These are phyloP conservation scores for Epichloe typhina DNA, from an alignment of 2,329 filamentous ascomycete species.

Conservation along the genomic window DNA sequence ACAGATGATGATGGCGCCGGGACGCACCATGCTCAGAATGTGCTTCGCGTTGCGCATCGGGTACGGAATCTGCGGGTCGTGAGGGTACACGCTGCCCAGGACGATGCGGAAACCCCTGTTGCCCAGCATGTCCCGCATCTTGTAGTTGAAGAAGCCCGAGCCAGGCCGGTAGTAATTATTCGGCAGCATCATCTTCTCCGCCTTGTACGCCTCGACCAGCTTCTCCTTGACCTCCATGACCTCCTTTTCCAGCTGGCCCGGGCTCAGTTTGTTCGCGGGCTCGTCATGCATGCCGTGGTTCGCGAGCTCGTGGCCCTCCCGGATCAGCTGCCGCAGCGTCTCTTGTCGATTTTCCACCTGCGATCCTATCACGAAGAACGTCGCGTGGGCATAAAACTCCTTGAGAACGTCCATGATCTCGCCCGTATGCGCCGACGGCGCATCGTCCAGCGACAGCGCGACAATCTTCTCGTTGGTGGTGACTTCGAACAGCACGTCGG, in stretches of 20 bases:
- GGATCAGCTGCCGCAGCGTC: slow-evolving; percentile 43
- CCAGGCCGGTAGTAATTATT: slow-evolving; percentile 69
- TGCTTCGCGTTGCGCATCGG: slow-evolving; percentile 61
- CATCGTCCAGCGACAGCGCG: slow-evolving; percentile 79
- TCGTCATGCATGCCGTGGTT: slow-evolving; percentile 90
- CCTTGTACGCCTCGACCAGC: slow-evolving; percentile 43
- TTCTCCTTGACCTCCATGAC: slow-evolving; percentile 50
- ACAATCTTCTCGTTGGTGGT: slow-evolving; percentile 47
- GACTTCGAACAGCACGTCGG: slow-evolving; percentile 67
- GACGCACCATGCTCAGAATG: slow-evolving; percentile 64
- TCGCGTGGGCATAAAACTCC: slow-evolving; percentile 56
- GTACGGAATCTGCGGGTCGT: slow-evolving; percentile 73
- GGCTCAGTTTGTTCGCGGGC: slow-evolving; percentile 49
- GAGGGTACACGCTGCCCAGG: slow-evolving; percentile 77
- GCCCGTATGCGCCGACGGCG: slow-evolving; percentile 57
- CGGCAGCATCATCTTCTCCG: slow-evolving; percentile 29
- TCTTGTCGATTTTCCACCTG: slow-evolving; percentile 50
- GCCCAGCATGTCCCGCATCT: slow-evolving; percentile 50
- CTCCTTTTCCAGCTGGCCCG: slow-evolving; percentile 46
- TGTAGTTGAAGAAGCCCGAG: slow-evolving; percentile 64
- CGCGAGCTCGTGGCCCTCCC: slow-evolving; percentile 55
- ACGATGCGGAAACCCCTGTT: slow-evolving; percentile 57
- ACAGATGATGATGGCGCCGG: slow-evolving; percentile 71
- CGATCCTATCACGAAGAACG: slow-evolving; percentile 78
- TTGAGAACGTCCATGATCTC: slow-evolving; percentile 58